Base-by-base conservation (phyloP, 2,329 filamentous ascomycete species). In the Colletotrichum caudatum region DNA sequence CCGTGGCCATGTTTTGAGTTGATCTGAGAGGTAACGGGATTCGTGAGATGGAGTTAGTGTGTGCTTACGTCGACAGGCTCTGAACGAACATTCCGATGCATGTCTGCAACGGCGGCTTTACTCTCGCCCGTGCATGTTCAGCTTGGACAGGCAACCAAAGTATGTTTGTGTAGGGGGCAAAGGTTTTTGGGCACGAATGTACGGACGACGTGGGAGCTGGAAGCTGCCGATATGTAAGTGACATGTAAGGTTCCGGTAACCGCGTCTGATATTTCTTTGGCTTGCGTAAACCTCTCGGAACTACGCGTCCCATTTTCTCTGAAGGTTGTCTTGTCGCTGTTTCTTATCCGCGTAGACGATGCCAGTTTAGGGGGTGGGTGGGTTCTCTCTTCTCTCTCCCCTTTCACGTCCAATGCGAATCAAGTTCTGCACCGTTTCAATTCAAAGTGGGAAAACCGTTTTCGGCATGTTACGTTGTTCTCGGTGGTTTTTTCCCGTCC, bases 401-500 rank as follows among this genome's bases (percentile, higher is more conserved):
- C 33, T 37, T 23, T 5, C n/a, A n/a, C 33, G 11, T 39, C 9
- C 33, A 23, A 57, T 5, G 33, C 11, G 16, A 39, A 37, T 23
- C 33, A 11, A 35, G 2, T 57, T 39, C 53, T 57, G 33, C 20
- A 8, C 53, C 46, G 20, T 6, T 62, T 50, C 1, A 20, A 39
- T 39, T 4, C 44, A 12, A 20, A 37, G 5, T 18, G 14, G 11
- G 11, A 11, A 20, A 50, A 37, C 39, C 20, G 44, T 16, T 8
- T 23, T 26, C 59, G 44, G 59, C 18, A 62, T 62, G 59, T 18
- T 20, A 62, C 33, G 46, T 62, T 62, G 33, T 46, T 26, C 44
- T 50, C 16, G 16, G 29, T 26, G 29, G 3, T 41, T 29, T 26
- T 23, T 16, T 29, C 37, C 37, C 23, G 35, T 41, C 23, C 23